Evolutionary conservation across 352 stramenopile genomes (phyloP).

Genomic region (Globisporangium ultimum): DNA sequence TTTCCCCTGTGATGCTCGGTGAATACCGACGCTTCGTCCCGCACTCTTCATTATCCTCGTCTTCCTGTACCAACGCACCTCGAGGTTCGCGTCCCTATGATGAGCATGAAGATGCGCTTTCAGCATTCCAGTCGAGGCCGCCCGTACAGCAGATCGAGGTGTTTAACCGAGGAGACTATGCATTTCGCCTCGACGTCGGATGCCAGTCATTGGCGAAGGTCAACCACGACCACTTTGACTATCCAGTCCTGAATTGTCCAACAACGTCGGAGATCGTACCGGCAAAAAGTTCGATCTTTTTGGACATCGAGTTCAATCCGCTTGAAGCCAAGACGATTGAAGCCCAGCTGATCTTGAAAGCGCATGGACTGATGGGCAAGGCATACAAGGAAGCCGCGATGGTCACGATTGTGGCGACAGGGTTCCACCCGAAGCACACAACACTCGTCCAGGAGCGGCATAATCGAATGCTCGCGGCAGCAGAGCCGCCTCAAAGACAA

Average conservation of each 20-base stretch:
- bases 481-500: conserved; percentile 26
- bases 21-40: conserved; percentile 35
- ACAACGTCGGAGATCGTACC: conserved; percentile 57
- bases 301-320: conserved; percentile 79
- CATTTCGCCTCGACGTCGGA: conserved; percentile 62
- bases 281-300: conserved; percentile 49
- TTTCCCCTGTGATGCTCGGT: conserved; percentile 74
- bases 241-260: conserved; percentile 50
- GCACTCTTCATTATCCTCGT: background rate
- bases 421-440: conserved; percentile 44
- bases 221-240: conserved; percentile 50
- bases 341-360: conserved; percentile 55
- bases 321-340: conserved; percentile 55
- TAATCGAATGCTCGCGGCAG: conserved; percentile 17
- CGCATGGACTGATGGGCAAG: conserved; percentile 64
- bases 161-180: conserved; percentile 71
- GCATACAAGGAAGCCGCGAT: conserved; percentile 63
- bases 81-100: conserved; percentile 10
- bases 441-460: conserved; percentile 35
- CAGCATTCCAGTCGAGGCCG: conserved; percentile 15
- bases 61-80: background rate
- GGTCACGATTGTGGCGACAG: conserved; percentile 55
- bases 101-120: conserved; percentile 4
- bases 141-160: conserved; percentile 72
- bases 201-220: conserved; percentile 49